Percentiles rank a stretch among this genome's conserved stretches.
Evolutionary conservation across 140 eudicot genomes (phyloP).

Genomic region (Bidens hawaiensis): DNA sequence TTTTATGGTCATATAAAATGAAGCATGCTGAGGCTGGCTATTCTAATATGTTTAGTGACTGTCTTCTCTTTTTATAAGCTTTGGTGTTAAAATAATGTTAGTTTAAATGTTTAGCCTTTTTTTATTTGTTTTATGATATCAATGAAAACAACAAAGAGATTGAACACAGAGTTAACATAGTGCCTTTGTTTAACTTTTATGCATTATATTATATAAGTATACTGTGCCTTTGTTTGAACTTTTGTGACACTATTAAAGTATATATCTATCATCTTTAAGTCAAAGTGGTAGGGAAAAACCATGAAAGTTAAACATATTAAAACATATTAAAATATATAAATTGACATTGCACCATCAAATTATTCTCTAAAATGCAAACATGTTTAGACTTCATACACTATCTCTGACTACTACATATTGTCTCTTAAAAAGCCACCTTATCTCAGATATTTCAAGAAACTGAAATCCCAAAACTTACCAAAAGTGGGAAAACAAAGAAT

Average conservation of each 20-base stretch:
- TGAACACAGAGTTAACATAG: background rate
- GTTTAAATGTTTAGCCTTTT: conserved; percentile 21
- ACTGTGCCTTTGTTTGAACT: background rate
- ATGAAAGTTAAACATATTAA: conserved; percentile 11
- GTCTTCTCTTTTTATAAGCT: conserved; percentile 15
- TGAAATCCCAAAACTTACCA: conserved; percentile 29
- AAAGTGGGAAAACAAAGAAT: conserved; percentile 25
- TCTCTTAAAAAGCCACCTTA: conserved; percentile 19
- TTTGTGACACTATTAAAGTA: background rate
- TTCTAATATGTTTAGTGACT: conserved; percentile 22
- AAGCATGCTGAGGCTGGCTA: conserved; percentile 26
- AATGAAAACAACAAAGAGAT: conserved; percentile 18
- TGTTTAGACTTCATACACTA: conserved; percentile 13
- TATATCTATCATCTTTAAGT: conserved; percentile 2
- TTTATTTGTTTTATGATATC: conserved; percentile 15
- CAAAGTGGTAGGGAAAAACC: conserved; percentile 16
- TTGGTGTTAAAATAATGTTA: conserved; percentile 33
- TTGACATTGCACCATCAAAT: conserved; percentile 14
- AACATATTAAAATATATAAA: background rate
- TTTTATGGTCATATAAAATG: conserved; percentile 32
- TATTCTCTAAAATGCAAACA: conserved; percentile 24
- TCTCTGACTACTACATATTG: conserved; percentile 26
- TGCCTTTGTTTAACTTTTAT: too few relatives aligned
- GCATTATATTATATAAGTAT: too few relatives aligned
- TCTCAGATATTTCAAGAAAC: conserved; percentile 26